Base-by-base conservation (phyloP, 1,139 yeast species). In the Kodamaea anthophila region DNA sequence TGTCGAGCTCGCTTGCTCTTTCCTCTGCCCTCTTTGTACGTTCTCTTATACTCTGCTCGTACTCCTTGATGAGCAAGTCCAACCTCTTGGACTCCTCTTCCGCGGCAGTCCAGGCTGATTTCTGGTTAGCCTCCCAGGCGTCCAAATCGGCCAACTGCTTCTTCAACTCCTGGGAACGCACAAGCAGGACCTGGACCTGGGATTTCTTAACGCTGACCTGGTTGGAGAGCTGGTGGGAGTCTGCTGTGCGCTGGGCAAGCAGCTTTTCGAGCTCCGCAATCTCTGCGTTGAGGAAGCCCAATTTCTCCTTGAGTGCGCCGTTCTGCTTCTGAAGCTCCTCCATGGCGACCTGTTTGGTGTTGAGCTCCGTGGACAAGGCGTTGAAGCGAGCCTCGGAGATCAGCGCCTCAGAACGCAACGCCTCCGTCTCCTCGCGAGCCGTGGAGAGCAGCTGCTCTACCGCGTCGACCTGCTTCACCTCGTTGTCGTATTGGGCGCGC, bases 341-440 rank as follows among this genome's bases (percentile, higher is more conserved):
- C 37, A 78, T 63, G 13, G 71, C 69, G 6, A 69, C 52, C 43
- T 80, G 81, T 30, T 77, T 63, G 30, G 73, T 74, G 40, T 76
- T 77, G 41, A 82, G 67, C 42, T 84, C 79, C 1, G 77, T 50
- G 35, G 84, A 82, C 26, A 83, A 70, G 9, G 86, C 78, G 47
- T 83, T 81, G 42, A 75, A 72, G 40, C 77, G 82, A 6, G 95
- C 94, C 51, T 88, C 95, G 2, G 87, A 72, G 28, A 85, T 69
- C 1, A 87, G 75, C 3, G 85, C 67, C 44, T 88, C 94, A 30
- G 85, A 75, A 44, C 83, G 69, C 41, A 88, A 65, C 31, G 77
- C 72, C 38, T 78, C 85, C 9, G 82, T 71, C 47, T 87, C 96
- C 37, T 69, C 72, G 33, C 70, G 75, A 2, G 88, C 75, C 13